phyloP scores from a whole-genome alignment of 2,329 filamentous ascomycete genomes.

The Verticillium dahliae region DNA sequence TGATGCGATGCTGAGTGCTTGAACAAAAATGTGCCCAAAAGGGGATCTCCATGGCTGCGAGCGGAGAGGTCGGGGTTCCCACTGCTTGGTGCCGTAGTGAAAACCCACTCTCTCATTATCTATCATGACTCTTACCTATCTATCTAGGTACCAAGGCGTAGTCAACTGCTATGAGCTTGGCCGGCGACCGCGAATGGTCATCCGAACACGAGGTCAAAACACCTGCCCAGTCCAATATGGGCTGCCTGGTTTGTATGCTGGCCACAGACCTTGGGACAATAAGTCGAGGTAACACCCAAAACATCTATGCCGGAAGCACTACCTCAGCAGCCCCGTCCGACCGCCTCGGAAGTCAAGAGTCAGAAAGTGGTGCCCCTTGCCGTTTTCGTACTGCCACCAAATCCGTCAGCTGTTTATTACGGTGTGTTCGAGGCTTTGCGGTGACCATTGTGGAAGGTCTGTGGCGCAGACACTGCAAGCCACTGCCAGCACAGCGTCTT shows the following conservation, averaged over 20 bases:
- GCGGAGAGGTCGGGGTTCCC: not conserved
- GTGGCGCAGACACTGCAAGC: not conserved
- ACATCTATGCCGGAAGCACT: not conserved
- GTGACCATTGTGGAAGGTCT: not conserved
- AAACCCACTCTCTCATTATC: too few species aligned
- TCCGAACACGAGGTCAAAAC: not conserved
- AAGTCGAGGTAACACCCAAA: not conserved
- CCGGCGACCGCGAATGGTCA: too few species aligned
- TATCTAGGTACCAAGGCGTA: too few species aligned
- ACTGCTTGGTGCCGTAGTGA: not conserved
- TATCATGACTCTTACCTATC: too few species aligned
- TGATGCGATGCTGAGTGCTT: not conserved
- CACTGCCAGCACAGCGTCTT: too few species aligned
- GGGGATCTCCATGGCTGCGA: not conserved
- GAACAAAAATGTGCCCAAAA: not conserved
- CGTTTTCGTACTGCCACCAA: not conserved
- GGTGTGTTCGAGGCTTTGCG: not conserved
- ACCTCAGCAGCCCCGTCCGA: not conserved
- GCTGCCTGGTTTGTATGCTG: not conserved
- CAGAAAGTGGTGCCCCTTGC: not conserved
- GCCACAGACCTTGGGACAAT: not conserved
- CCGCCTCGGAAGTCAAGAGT: not conserved
- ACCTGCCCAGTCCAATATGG: not conserved
- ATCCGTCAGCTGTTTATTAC: not conserved
- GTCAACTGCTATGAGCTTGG: too few species aligned